phyloP scores from a whole-genome alignment of 1,139 yeast species.

The Lizanozyma gosingica region DNA sequence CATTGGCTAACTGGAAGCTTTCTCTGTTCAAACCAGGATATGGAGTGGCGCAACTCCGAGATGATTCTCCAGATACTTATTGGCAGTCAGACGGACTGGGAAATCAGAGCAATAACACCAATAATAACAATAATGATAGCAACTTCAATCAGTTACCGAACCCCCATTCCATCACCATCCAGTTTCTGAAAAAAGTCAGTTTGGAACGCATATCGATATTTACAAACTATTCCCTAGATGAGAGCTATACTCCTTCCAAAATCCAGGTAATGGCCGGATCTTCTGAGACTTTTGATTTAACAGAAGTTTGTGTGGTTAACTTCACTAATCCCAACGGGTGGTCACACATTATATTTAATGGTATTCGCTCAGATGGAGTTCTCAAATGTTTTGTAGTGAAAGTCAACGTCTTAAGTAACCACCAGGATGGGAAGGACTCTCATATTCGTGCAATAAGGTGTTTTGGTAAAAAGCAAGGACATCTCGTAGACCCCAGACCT shows the following conservation, averaged over 20 bases:
- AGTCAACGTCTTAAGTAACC: slow-evolving; percentile 67
- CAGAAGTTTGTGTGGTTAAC: slow-evolving; percentile 60
- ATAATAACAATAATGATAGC: slow-evolving; percentile 12
- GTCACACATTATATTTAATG: slow-evolving; percentile 65
- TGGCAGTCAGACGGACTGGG: slow-evolving; percentile 93
- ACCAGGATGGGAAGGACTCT: slow-evolving; percentile 94
- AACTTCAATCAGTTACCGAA: slow-evolving; percentile 39
- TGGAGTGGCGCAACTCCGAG: slow-evolving; percentile 63
- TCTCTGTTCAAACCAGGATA: slow-evolving; percentile 69
- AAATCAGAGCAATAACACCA: slow-evolving; percentile 9
- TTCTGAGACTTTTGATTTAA: slow-evolving; percentile 71
- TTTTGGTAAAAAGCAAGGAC: not conserved
- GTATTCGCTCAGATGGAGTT: slow-evolving; percentile 48
- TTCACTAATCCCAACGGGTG: slow-evolving; percentile 79
- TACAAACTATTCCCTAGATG: slow-evolving; percentile 62
- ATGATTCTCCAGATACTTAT: slow-evolving; percentile 63
- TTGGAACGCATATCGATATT: slow-evolving; percentile 66
- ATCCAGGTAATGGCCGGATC: slow-evolving; percentile 73
- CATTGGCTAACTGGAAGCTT: slow-evolving; percentile 78
- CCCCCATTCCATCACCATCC: slow-evolving; percentile 78
- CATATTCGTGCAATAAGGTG: slow-evolving; percentile 63
- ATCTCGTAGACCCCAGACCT: not conserved
- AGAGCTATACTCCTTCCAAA: slow-evolving; percentile 83
- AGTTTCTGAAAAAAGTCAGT: slow-evolving; percentile 70
- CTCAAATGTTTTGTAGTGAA: slow-evolving; percentile 69